Base-by-base conservation (phyloP, 345 rosid species). In the Gynandropsis gynandra region DNA sequence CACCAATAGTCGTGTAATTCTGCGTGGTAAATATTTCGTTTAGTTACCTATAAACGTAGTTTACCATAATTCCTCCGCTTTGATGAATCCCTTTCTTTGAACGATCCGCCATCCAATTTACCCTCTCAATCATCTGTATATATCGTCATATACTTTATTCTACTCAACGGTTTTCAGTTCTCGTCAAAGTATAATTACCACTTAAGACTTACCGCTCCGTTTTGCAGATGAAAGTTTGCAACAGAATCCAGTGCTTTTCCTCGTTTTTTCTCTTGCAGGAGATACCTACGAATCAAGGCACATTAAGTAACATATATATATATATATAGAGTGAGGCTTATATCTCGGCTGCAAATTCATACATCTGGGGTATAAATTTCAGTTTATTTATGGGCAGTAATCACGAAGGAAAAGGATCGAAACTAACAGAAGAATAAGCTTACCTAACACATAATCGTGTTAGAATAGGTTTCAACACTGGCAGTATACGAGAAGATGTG, bases 201-300 rank as follows among this genome's bases (percentile, higher is more conserved):
- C 5, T 40, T 10, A 5, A 4, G 16, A 53, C 81, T 57, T 79
- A 87, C 96, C 64, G 95, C 93, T 64, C 98, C 97, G 72, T 87
- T 92, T 76, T 87, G 95, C 81, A 87, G 71, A 76, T 85, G 98
- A 73, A 92, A 92, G 67, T 92, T 92, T 53, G 95, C 84, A 63
- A 87, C 98, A 31, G 97, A 85, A 56, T 92, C 96, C 54, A 92
- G 75, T 45, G 97, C 93, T 69, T 85, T 92, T 35, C 94, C 98
- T 75, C 97, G 78, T 72, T 87, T 85, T 64, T 92, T 85, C 89
- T 87, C 97, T 67, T 75, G 81, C 58, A 92, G 61, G 62, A 87
- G 89, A 54, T 87, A 92, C 81, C 96, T 90, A 60, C 29, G 19
- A 18, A 50, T 24, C 29, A 24, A 24, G 29, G 29, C 29, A 24